Evolutionary conservation across 2,329 filamentous ascomycete genomes (phyloP).

Genomic region (Elsinoe australis): DNA sequence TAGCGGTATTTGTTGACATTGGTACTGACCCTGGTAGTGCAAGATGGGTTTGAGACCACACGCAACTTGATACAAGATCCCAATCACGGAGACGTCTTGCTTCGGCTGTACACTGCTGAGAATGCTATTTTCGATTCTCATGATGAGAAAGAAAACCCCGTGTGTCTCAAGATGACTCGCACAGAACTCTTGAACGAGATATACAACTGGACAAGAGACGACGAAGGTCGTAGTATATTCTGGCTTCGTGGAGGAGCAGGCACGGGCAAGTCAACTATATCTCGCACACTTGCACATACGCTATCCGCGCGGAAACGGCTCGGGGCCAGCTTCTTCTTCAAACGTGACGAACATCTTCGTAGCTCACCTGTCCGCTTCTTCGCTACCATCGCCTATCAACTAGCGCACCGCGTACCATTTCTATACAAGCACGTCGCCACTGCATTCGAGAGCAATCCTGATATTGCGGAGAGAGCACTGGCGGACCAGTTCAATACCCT

Average conservation of each 20-base stretch:
- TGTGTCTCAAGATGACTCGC: not conserved
- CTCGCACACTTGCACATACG: conserved; percentile 26
- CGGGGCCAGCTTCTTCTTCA: conserved; percentile 24
- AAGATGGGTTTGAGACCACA: not conserved
- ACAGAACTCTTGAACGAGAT: not conserved
- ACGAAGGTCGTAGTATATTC: conserved; percentile 22
- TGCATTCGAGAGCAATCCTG: conserved; percentile 9
- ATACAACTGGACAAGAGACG: not conserved
- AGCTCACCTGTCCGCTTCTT: not conserved
- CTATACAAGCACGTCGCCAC: conserved; percentile 17
- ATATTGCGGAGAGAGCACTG: conserved; percentile 5
- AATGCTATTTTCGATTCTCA: not conserved
- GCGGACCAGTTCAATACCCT: conserved; percentile 18
- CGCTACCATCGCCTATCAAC: not conserved
- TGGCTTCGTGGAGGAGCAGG: conserved; percentile 31
- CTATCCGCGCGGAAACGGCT: conserved; percentile 18
- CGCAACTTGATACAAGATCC: not conserved
- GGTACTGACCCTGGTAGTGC: not conserved
- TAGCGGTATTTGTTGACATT: too few relatives aligned
- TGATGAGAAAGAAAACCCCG: not conserved
- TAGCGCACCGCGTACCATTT: not conserved
- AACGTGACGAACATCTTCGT: conserved; percentile 15
- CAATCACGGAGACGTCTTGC: not conserved
- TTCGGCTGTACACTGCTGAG: not conserved
- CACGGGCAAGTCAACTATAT: conserved; percentile 31